Conservation (phyloP, 345 rosid species). For the Cardamine chenopodiifolia region DNA sequence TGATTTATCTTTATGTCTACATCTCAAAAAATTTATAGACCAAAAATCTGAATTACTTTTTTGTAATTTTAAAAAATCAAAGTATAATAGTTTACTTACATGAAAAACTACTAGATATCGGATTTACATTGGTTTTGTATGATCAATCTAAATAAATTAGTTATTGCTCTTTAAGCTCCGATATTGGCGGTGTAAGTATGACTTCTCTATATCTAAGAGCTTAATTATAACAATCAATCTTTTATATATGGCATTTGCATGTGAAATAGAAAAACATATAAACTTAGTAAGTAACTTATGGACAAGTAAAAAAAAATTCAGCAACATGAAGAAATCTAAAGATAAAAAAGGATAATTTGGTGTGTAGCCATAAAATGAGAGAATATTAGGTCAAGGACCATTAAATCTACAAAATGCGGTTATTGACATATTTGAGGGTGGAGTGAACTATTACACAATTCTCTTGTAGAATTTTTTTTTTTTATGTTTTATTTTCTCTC, state of each 20-base stretch:
- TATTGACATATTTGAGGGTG: neutral
- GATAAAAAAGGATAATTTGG: neutral
- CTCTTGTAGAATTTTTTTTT: neutral
- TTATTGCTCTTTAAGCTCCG: neutral
- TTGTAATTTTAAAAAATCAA: neutral
- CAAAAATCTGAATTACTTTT: neutral
- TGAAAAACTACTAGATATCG: neutral
- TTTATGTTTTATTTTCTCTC: neutral
- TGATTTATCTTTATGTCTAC: neutral
- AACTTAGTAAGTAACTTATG: neutral
- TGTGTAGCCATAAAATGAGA: neutral
- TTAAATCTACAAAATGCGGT: neutral
- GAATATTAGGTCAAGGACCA: conserved; percentile 6
- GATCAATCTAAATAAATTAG: neutral
- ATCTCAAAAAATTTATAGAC: neutral
- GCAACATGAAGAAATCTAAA: neutral
- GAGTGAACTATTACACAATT: neutral
- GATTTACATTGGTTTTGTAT: neutral
- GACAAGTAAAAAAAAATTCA: no score
- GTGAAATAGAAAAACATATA: neutral
- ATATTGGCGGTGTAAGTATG: neutral
- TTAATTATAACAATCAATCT: neutral
- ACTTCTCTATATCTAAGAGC: neutral
- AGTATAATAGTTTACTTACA: neutral
- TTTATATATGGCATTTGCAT: neutral